A percentile compares a stretch with the other conserved stretches of the same genome.
phyloP scores from a whole-genome alignment of 169 alveolate species.

The Eimeria brunetti region DNA sequence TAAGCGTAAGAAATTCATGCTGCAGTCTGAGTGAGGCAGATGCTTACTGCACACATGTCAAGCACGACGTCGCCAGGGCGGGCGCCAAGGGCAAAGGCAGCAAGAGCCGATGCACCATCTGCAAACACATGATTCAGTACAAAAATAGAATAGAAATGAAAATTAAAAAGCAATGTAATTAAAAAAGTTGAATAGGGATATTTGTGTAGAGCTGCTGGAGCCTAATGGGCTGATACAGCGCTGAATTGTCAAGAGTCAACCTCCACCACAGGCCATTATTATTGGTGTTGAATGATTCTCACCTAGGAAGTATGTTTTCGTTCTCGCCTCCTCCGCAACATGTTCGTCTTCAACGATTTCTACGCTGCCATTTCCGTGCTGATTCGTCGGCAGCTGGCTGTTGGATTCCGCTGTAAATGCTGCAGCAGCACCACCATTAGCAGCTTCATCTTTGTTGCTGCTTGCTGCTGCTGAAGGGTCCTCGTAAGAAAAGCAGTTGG shows the following conservation, averaged over 20 bases:
- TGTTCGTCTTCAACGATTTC: constrained; percentile 50
- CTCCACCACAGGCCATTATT: background rate
- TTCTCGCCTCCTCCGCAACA: constrained; percentile 47
- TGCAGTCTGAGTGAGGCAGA: background rate
- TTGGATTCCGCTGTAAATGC: background rate
- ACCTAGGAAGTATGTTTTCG: constrained; percentile 60
- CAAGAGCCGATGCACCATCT: constrained; percentile 79
- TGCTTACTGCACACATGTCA: constrained; percentile 70
- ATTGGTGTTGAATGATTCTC: background rate
- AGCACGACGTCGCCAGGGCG: constrained; percentile 75
- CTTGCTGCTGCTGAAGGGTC: background rate
- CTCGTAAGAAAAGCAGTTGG: constrained; percentile 42
- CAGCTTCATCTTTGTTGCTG: background rate
- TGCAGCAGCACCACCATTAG: background rate
- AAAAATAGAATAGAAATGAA: no score
- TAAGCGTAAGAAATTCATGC: background rate
- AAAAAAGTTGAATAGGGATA: background rate
- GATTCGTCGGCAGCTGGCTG: background rate
- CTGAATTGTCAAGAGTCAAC: background rate
- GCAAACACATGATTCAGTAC: background rate
- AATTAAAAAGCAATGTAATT: background rate
- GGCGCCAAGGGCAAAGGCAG: constrained; percentile 61
- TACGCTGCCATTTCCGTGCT: background rate
- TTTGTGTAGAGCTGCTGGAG: no score
- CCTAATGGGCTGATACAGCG: background rate